Conservation (phyloP, 1,284 basidiomycete genomes). For the Ustilago curta region DNA sequence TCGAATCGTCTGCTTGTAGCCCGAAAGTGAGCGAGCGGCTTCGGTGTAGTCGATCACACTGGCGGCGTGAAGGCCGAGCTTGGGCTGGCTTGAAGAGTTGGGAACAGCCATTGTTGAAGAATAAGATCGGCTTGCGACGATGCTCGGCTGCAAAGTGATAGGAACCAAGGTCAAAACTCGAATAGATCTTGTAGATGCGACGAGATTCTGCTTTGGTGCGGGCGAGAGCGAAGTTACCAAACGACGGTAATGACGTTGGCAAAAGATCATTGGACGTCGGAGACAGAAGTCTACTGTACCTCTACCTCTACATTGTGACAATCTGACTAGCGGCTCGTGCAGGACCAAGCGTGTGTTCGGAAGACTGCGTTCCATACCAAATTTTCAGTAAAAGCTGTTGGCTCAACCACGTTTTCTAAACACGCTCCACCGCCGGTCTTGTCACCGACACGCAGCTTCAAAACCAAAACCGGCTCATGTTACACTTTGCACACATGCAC, state of each 20-base stretch:
- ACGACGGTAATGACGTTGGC: slow-evolving; percentile 6
- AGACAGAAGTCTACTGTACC: neutral
- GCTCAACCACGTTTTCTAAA: slow-evolving; percentile 16
- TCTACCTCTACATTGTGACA: neutral
- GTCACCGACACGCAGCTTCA: neutral
- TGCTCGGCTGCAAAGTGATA: neutral
- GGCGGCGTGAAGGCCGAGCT: slow-evolving; percentile 48
- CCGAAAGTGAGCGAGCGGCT: slow-evolving; percentile 47
- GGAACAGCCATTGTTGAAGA: slow-evolving; percentile 13
- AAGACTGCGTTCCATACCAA: slow-evolving; percentile 18
- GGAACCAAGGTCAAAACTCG: neutral
- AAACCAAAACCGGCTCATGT: slow-evolving; percentile 7
- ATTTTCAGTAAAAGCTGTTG: slow-evolving; percentile 11
- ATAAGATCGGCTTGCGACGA: neutral
- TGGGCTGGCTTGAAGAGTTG: neutral
- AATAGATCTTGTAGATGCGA: neutral
- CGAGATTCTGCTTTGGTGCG: neutral
- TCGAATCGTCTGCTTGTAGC: slow-evolving; percentile 45
- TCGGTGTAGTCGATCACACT: slow-evolving; percentile 41
- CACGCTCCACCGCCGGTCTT: neutral
- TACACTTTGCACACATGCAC: slow-evolving; percentile 1
- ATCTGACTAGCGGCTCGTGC: slow-evolving; percentile 16
- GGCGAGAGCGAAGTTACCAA: neutral
- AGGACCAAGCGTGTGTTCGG: slow-evolving; percentile 11
- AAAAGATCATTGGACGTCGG: slow-evolving; percentile 16